Conservation (phyloP, 305 asterid genomes). For the Fraxinus angustifolia region DNA sequence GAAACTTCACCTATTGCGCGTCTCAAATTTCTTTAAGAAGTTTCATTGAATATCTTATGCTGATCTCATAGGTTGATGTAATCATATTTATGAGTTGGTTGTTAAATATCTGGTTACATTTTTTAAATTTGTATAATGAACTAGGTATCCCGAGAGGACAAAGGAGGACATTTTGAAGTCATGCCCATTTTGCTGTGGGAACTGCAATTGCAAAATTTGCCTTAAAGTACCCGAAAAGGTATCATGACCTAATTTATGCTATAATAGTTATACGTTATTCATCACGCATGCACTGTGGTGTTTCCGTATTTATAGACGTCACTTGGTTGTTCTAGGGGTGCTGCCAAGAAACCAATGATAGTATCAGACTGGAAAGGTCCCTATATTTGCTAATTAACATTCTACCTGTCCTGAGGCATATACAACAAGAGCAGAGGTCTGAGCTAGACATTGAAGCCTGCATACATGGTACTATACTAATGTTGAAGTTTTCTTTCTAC, state of each 20-base stretch:
- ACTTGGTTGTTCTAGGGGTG: constrained; percentile 32
- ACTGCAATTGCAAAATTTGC: constrained; percentile 74
- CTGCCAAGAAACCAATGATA: constrained; percentile 36
- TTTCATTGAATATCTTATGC: constrained; percentile 5
- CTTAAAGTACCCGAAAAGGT: constrained; percentile 55
- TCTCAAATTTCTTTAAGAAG: constrained; percentile 9
- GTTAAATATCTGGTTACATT: constrained; percentile 9
- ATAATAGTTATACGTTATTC: constrained; percentile 8
- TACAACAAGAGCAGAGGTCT: constrained; percentile 55
- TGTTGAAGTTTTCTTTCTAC: not conserved
- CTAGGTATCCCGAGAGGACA: constrained; percentile 66
- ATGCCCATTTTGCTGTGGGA: constrained; percentile 72
- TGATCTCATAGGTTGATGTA: not conserved
- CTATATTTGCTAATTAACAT: constrained; percentile 47
- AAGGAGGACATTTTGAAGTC: constrained; percentile 41
- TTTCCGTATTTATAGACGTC: not conserved
- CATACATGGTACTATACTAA: constrained; percentile 43
- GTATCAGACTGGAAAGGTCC: constrained; percentile 38
- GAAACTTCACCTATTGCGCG: not conserved
- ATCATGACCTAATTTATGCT: constrained; percentile 9
- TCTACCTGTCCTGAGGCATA: constrained; percentile 56
- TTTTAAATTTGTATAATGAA: constrained; percentile 19
- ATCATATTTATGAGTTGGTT: constrained; percentile 4
- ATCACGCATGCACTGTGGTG: not conserved
- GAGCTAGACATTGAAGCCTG: constrained; percentile 57